phyloP scores from a whole-genome alignment of 1,284 basidiomycete species.

The Cryptococcus sp. region DNA sequence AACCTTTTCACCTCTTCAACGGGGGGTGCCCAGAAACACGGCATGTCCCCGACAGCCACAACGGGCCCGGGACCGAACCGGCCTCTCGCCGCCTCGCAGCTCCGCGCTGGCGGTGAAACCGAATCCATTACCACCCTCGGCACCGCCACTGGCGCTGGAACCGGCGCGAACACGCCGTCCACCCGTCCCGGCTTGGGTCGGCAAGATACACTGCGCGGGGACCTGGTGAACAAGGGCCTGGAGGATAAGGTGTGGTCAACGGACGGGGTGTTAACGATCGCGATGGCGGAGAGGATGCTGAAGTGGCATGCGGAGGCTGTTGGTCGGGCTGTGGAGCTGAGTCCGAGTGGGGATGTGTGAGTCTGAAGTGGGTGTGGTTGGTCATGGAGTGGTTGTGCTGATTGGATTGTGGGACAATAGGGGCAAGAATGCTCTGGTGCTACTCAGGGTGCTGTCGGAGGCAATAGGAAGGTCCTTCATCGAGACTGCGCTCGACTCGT shows the following conservation, averaged over 20 bases:
- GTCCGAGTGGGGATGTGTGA: constrained; percentile 73
- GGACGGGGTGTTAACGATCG: constrained; percentile 73
- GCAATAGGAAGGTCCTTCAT: constrained; percentile 82
- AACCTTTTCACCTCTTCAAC: constrained; percentile 56
- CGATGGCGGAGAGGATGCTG: constrained; percentile 80
- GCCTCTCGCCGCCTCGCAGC: constrained; percentile 2
- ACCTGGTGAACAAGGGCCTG: constrained; percentile 23
- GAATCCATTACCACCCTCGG: constrained; percentile 4
- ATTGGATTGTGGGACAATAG: constrained; percentile 51
- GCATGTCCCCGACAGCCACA: constrained; percentile 8
- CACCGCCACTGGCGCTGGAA: neutral
- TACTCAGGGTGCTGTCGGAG: constrained; percentile 85
- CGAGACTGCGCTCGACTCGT: constrained; percentile 90
- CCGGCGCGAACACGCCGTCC: constrained; percentile 8
- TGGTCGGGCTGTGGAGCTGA: constrained; percentile 85
- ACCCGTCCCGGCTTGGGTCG: constrained; percentile 9
- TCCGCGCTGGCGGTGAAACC: neutral
- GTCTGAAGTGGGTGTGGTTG: constrained; percentile 40
- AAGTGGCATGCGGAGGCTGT: constrained; percentile 96
- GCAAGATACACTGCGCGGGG: constrained; percentile 19
- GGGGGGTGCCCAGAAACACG: constrained; percentile 7
- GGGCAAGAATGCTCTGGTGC: constrained; percentile 81
- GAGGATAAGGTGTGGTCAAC: constrained; percentile 72
- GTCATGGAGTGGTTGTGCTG: too few species aligned
- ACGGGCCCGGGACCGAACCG: constrained; percentile 3